These are phyloP conservation scores for Pezicula neosporulosa DNA, from an alignment of 2,329 filamentous ascomycete species.

Conservation along the genomic window DNA sequence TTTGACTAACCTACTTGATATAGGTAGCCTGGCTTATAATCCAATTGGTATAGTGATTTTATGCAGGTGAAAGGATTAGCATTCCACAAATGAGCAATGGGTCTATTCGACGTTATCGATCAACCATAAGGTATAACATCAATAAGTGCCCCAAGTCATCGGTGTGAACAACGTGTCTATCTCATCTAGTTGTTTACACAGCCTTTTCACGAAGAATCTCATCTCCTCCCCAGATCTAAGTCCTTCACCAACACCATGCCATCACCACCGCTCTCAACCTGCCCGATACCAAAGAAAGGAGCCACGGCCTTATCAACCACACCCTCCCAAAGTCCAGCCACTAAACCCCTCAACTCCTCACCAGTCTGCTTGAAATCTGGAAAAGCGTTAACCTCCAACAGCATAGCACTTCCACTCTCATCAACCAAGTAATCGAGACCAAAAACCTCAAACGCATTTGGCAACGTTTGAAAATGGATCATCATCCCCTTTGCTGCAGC, in stretches of 20 bases:
- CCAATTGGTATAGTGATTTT: too few species aligned
- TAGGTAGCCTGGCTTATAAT: too few species aligned
- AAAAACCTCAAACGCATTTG: constrained; percentile 88
- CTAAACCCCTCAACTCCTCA: constrained; percentile 64
- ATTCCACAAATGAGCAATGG: too few species aligned
- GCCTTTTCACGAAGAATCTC: neutral
- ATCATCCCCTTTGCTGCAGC: constrained; percentile 81
- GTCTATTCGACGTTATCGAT: too few species aligned
- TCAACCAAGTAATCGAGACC: constrained; percentile 90
- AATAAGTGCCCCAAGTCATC: too few species aligned
- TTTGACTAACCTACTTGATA: too few species aligned
- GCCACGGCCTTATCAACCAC: constrained; percentile 65
- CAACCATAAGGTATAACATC: too few species aligned
- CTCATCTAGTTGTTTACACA: neutral
- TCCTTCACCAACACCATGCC: constrained; percentile 50
- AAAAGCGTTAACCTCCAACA: constrained; percentile 93
- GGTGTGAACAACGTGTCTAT: neutral
- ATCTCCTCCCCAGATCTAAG: constrained; percentile 46
- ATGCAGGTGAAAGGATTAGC: too few species aligned
- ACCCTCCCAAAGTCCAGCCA: constrained; percentile 73
- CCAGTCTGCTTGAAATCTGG: constrained; percentile 95
- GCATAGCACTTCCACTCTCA: constrained; percentile 57
- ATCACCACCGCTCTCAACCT: constrained; percentile 25
- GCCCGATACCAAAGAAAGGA: constrained; percentile 58
- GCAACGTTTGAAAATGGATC: constrained; percentile 86